Base-by-base conservation (phyloP, 345 rosid genomes). In the Salix udensis region DNA sequence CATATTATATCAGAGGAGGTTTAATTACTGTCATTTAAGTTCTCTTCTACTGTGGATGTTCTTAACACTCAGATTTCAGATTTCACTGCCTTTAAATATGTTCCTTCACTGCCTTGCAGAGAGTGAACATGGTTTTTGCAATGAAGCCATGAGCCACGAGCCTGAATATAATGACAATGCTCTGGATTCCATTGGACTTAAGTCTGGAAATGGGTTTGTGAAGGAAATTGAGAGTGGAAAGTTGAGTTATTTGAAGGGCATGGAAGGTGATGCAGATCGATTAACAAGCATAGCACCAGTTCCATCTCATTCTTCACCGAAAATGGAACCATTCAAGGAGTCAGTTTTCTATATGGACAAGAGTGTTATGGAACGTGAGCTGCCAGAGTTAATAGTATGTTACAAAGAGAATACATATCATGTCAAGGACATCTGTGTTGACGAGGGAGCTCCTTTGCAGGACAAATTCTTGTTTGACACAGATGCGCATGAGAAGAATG, bases 371-470 rank as follows among this genome's bases (percentile, higher is more conserved):
- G 93, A 85, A 48, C 83, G 85, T 68, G 89, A 83, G 39, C 48
- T 88, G 28, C 94, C 94, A 4, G 97, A 92, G 83, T 76, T 92
- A 71, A 77, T 87, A 31, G 89, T 92, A 77, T 91, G 97, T 77
- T 92, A 83, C 85, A 83, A 88, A 76, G 93, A 90, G 82, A 84
- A 76, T 39, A 75, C 85, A 60, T 87, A 76, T 75, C 87, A 86
- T 76, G 86, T 91, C 37, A 96, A 93, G 85, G 99, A 92, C 74
- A 91, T 93, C 18, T 92, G 96, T 36, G 60, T 93, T 4, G 96
- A 96, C 37, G 92, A 96, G 75, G 94, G 87, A 68, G 82, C 92
- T 23, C 91, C 89, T 37, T 81, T 84, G 26, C 84, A 85, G 31
- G 90, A 83, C 74, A 89, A 83, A 84, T 85, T 89, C 71, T 83